phyloP scores from a whole-genome alignment of 2,329 filamentous ascomycete genomes.

The Hymenoscyphus repandus region DNA sequence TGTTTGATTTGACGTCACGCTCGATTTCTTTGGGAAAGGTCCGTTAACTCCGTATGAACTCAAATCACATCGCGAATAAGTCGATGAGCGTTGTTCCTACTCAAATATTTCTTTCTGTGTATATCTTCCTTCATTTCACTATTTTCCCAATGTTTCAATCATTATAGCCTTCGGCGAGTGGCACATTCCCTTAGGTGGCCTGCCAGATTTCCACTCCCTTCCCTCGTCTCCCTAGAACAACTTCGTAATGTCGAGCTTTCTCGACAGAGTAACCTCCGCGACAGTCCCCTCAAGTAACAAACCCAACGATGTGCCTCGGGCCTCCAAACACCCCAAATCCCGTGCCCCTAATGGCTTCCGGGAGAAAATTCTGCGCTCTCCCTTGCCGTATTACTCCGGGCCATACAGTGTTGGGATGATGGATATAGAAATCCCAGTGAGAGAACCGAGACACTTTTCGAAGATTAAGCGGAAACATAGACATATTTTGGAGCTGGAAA shows the following conservation, averaged over 20 bases:
- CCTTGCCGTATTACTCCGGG: constrained; percentile 45
- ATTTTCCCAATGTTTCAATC: no score
- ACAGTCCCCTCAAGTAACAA: constrained; percentile 1
- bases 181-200: no score
- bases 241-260: background rate
- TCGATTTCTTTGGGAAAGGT: background rate
- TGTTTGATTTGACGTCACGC: background rate
- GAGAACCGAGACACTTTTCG: constrained; percentile 42
- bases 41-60: background rate
- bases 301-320: constrained; percentile 13
- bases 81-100: background rate
- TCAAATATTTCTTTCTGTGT: background rate
- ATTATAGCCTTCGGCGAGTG: no score
- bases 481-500: constrained; percentile 48
- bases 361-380: constrained; percentile 40
- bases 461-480: constrained; percentile 43
- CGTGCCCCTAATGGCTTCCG: constrained; percentile 42
- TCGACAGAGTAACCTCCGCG: constrained; percentile 1
- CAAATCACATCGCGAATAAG: background rate
- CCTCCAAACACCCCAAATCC: constrained; percentile 35
- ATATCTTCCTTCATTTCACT: background rate
- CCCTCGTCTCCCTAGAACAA: background rate
- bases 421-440: constrained; percentile 49
- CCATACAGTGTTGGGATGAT: constrained; percentile 48
- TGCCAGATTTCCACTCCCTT: background rate